Evolutionary conservation across 495 filamentous ascomycete genomes (phyloP).

Genomic region (Tricharina praecox): DNA sequence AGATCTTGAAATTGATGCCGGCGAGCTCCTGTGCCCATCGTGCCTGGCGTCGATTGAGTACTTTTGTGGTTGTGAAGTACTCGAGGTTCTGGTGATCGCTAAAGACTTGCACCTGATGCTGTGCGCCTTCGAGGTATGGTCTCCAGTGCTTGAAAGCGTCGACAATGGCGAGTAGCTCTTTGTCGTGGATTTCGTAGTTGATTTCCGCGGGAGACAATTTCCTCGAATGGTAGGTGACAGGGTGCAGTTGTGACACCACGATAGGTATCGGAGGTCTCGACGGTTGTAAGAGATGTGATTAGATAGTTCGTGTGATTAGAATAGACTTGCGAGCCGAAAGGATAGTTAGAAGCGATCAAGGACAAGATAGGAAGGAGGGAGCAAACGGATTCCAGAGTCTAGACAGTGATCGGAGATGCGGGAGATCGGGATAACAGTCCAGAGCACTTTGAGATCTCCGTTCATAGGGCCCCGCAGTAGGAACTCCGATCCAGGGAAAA

Average conservation of each 20-base stretch:
- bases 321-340: no score
- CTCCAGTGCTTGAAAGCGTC: constrained; percentile 24
- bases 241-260: background rate
- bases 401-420: no score
- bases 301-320: no score
- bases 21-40: constrained; percentile 2
- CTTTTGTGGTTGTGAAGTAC: constrained; percentile 17
- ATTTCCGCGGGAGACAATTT: constrained; percentile 6
- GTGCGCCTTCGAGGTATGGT: constrained; percentile 13
- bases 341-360: no score
- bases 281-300: no score
- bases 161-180: constrained; percentile 7
- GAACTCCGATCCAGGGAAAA: no score
- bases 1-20: constrained; percentile 8
- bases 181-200: constrained; percentile 11
- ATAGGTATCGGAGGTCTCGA: no score
- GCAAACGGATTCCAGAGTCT: no score
- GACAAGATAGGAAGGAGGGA: no score
- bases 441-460: no score
- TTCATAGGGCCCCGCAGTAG: no score
- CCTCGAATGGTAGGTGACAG: constrained; percentile 2
- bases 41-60: constrained; percentile 3
- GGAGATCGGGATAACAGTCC: no score
- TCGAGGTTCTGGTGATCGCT: constrained; percentile 22
- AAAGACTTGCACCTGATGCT: constrained; percentile 8